Evolutionary conservation across 2,329 filamentous ascomycete species (phyloP), one percentile per base, ranked within the genome.

Genomic region (Talaromyces rugulosus): DNA sequence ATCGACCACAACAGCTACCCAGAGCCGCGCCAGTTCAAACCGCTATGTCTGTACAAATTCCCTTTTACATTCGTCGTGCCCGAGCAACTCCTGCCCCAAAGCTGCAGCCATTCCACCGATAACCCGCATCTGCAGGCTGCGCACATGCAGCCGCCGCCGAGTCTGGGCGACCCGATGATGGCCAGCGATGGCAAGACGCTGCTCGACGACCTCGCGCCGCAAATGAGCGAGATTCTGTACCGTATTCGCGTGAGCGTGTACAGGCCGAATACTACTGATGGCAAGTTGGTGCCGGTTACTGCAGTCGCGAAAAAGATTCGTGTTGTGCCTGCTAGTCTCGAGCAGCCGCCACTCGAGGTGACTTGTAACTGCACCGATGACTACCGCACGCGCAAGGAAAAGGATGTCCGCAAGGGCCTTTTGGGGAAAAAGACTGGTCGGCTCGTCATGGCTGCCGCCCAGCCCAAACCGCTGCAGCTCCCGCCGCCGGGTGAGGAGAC

Each of bases 31-130:
- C 75, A 86, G 4, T 74, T 87, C 2, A 77, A 82, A 67, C 80
- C 82, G n/a, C 83, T 82, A 12, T 78, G 77, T 63, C 78, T 75
- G 11, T 88, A 89, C 71, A 78, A 73, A 8, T 85, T 88, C 62
- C 83, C 85, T 1, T 89, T 89, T 70, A 81, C 81, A 30, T 89
- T 89, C 68, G 84, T 85, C 60, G 79, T 89, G 1, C 87, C 87
- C 0, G 77, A 83, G 36, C 81, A 82, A 18, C 75, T 89, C 4
- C 80, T 89, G 0, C 85, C 85, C 5, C 81, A 82, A 64, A 74
- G 83, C 53, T 89, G 87, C 74, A 76, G 75, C 18, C 87, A 89
- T 72, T 67, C 70, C 44, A 78, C 80, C 18, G 76, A 76, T 28
- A 82, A 83, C 63, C 74, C 78, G 30, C 78, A 83, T 42, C 76